A percentile compares a stretch with the other conserved stretches of the same genome.
Conservation (phyloP, 192 early-diverging fungal genomes). For the Chytriomyces sp. region DNA sequence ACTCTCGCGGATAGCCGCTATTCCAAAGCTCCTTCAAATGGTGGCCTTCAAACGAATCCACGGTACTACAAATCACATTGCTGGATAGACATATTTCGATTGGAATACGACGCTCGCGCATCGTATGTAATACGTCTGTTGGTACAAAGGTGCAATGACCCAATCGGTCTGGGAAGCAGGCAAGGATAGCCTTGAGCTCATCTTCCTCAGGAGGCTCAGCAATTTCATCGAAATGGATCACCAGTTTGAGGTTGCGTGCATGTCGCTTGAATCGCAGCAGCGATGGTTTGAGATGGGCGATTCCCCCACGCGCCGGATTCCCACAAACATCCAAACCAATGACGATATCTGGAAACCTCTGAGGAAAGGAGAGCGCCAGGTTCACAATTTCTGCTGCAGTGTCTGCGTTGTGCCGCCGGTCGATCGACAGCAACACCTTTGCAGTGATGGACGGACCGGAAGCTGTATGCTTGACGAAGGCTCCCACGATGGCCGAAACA, state of each 20-base stretch:
- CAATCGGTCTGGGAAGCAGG: constrained; percentile 14
- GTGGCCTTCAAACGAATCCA: not conserved
- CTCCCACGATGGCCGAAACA: not conserved
- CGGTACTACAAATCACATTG: constrained; percentile 25
- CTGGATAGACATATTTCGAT: constrained; percentile 27
- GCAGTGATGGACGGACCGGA: not conserved
- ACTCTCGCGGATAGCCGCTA: not conserved
- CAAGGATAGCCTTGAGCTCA: constrained; percentile 18
- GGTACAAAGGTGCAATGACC: constrained; percentile 31
- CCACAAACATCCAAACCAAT: constrained; percentile 31
- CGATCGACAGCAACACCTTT: constrained; percentile 11
- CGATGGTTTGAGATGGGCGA: constrained; percentile 9
- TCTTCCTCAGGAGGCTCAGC: not conserved
- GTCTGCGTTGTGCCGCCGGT: constrained; percentile 14
- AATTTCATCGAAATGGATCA: constrained; percentile 25
- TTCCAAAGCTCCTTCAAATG: constrained; percentile 23
- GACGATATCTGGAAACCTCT: not conserved
- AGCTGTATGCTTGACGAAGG: not conserved
- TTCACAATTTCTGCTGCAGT: constrained; percentile 11
- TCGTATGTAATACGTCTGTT: not conserved
- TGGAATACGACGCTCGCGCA: not conserved
- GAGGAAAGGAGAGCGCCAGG: constrained; percentile 4
- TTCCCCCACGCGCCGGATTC: constrained; percentile 4
- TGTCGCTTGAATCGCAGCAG: not conserved
- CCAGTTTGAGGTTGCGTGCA: constrained; percentile 5